Percentiles rank a stretch among this genome's conserved stretches.
Conservation (phyloP, 2,329 filamentous ascomycete species). For the Fonsecaea erecta region DNA sequence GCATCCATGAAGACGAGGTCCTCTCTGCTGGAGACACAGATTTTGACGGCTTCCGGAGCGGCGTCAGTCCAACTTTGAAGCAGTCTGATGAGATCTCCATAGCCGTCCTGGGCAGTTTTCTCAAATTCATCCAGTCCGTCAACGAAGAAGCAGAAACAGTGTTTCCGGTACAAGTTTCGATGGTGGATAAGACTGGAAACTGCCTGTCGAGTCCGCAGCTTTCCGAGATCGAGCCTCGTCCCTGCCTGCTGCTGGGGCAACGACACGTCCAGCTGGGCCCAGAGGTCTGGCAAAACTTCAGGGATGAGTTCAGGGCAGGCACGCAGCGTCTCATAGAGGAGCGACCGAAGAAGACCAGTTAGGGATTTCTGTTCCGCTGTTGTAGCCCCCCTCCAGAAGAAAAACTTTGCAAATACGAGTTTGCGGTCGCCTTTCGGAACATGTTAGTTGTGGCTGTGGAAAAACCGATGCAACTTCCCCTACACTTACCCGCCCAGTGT, state of each 20-base stretch:
- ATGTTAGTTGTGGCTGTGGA: background rate
- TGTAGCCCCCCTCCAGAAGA: background rate
- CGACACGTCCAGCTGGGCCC: background rate
- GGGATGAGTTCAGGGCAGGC: background rate
- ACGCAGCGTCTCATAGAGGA: background rate
- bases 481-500: background rate
- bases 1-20: background rate
- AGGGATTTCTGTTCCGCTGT: background rate
- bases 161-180: background rate
- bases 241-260: background rate
- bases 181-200: background rate
- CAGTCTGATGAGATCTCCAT: background rate
- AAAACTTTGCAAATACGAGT: background rate
- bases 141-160: conserved; percentile 1
- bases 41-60: background rate
- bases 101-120: background rate
- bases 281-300: background rate
- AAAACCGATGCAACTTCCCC: background rate
- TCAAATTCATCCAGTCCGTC: conserved; percentile 2
- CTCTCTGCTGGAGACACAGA: background rate
- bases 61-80: background rate
- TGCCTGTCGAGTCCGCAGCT: background rate
- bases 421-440: background rate
- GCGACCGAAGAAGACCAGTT: background rate
- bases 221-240: background rate